Evolutionary conservation across 805 yeast species (phyloP), one percentile per base, ranked within the genome.

Genomic region (Hemisphaericaspora nanyangensis): DNA sequence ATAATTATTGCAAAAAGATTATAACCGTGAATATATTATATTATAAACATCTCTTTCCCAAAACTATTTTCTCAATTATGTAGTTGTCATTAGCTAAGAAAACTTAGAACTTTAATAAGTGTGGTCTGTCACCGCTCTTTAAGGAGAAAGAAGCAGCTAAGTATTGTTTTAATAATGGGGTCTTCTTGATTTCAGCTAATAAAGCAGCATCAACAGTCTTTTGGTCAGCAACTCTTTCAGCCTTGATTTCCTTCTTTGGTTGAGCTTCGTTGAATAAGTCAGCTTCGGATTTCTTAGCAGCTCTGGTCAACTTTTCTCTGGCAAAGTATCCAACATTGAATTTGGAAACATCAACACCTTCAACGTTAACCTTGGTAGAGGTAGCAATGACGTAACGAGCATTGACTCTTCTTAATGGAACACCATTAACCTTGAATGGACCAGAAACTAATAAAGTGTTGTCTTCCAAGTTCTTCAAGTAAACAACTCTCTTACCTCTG

Each of bases 401-500:
- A 73, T 91, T 93, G 60, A 91, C 98, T 81, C 97, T 87, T 85
- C 98, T 89, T 72, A 91, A 80, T 71, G 99, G 98, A 58, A 91
- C 99, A 79, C 99, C 99, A 78, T 91, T 91, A 64, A 91, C 87
- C 82, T 93, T 91, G 95, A 91, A 93, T 63, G 99, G 99, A 70
- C 99, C 99, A 48, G 96, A 76, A 51, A 91, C 96, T 67, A 91
- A 85, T 63, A 91, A 78, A 53, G 97, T 91, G 88, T 88, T 87
- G 82, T 93, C 98, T 77, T 89, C 96, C 68, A 93, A 81, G 73
- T 84, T 76, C 84, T 91, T 91, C 72, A 91, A 83, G 85, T 85
- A 85, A 54, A 91, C 98, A 61, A 93, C 99, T 79, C 98, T 90
- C 87, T 91, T 93, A 73, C 99, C 99, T 77, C 99, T 87, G 95